A percentile compares a stretch with the other conserved stretches of the same genome.
These are phyloP conservation scores for Thalassia testudinum DNA, from an alignment of 116 monocot species.

Conservation along the genomic window DNA sequence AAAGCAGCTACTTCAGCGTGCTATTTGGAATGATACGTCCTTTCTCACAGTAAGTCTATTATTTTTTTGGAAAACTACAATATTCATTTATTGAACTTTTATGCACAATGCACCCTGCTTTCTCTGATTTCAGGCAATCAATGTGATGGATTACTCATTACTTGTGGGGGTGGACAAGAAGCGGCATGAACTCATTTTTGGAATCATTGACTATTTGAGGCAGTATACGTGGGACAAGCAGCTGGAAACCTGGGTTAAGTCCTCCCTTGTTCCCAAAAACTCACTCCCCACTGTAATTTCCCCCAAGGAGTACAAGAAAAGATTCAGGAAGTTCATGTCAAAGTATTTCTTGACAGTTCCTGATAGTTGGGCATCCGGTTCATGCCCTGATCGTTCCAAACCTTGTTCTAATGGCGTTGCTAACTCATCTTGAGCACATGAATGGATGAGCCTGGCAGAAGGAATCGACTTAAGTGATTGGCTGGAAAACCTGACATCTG, in stretches of 20 bases:
- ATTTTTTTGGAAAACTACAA: not conserved
- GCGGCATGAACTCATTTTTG: conserved; percentile 67
- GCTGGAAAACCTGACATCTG: too few species aligned
- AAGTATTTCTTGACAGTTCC: conserved; percentile 67
- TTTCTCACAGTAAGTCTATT: conserved; percentile 63
- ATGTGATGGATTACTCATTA: conserved; percentile 93
- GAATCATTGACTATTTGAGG: conserved; percentile 85
- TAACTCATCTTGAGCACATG: too few species aligned
- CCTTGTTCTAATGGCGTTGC: not conserved
- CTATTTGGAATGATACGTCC: conserved; percentile 96
- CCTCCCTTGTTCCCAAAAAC: conserved; percentile 68
- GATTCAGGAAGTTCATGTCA: conserved; percentile 73
- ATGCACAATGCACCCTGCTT: not conserved
- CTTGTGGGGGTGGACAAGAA: conserved; percentile 77
- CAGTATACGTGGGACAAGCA: conserved; percentile 91
- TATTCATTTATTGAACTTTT: not conserved
- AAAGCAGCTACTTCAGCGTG: conserved; percentile 72
- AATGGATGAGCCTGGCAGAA: too few species aligned
- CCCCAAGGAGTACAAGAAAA: conserved; percentile 84
- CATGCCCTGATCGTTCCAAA: conserved; percentile 12
- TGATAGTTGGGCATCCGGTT: conserved; percentile 34
- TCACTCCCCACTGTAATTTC: conserved; percentile 56
- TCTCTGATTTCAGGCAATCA: conserved; percentile 41
- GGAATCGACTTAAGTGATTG: too few species aligned
- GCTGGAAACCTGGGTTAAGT: conserved; percentile 72